Evolutionary conservation across 1,284 basidiomycete genomes (phyloP).

Genomic region (Sanguinoderma infundibulare): DNA sequence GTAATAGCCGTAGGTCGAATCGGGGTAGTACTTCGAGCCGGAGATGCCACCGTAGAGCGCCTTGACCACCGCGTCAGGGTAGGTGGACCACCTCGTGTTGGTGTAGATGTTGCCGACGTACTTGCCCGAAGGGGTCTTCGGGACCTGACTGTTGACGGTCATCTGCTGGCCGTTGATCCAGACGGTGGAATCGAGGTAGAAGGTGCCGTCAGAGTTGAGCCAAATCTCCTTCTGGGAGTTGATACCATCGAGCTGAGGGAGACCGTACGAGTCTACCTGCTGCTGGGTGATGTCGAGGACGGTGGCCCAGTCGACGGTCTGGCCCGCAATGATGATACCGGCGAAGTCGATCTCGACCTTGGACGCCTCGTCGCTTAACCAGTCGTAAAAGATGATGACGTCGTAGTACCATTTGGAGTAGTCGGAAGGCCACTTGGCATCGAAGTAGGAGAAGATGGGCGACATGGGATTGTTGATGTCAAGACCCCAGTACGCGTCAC

Average conservation of each 20-base stretch:
- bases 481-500: constrained; percentile 13
- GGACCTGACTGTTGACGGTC: constrained; percentile 10
- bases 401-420: constrained; percentile 25
- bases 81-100: constrained; percentile 14
- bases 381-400: constrained; percentile 20
- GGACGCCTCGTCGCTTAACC: constrained; percentile 9
- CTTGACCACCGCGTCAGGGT: constrained; percentile 16
- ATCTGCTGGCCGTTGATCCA: constrained; percentile 15
- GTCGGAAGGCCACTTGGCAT: constrained; percentile 17
- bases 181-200: constrained; percentile 19
- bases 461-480: constrained; percentile 22
- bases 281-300: constrained; percentile 17
- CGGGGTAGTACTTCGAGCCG: constrained; percentile 16
- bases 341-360: constrained; percentile 15
- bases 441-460: constrained; percentile 19
- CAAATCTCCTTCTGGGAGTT: constrained; percentile 18
- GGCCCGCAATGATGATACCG: constrained; percentile 16
- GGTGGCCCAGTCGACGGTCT: constrained; percentile 19
- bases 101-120: constrained; percentile 14
- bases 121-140: constrained; percentile 11
- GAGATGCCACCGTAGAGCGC: constrained; percentile 16
- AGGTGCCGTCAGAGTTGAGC: constrained; percentile 17
- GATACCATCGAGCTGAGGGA: constrained; percentile 20
- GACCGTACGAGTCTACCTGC: constrained; percentile 13
- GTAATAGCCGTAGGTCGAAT: constrained; percentile 21